Percentiles rank a stretch among this genome's conserved stretches.
Evolutionary conservation across 257 asterid species (phyloP).

Genomic region (Eucommia ulmoides): DNA sequence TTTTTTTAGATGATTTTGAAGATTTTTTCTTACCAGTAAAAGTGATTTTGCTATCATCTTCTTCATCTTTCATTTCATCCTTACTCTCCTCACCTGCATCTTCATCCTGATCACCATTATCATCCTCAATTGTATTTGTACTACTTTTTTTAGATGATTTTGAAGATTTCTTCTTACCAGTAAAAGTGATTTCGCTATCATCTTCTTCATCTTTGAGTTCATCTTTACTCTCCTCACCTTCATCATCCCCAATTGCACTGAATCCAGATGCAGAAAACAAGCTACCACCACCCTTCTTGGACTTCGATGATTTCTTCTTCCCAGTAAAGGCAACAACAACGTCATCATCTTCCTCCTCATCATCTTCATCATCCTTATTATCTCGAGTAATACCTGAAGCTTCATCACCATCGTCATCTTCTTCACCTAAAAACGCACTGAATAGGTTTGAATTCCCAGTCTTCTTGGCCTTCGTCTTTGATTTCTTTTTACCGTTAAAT

Average conservation of each 20-base stretch:
- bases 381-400: constrained; percentile 18
- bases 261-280: constrained; percentile 15
- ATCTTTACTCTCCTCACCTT: constrained; percentile 5
- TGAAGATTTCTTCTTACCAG: constrained; percentile 63
- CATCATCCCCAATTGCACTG: constrained; percentile 18
- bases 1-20: constrained; percentile 39
- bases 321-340: constrained; percentile 14
- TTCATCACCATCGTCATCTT: constrained; percentile 29
- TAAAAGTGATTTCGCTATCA: constrained; percentile 33
- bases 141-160: constrained; percentile 40
- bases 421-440: constrained; percentile 39
- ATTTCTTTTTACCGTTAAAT: constrained; percentile 53
- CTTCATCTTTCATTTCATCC: constrained; percentile 41
- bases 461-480: constrained; percentile 61
- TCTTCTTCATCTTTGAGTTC: constrained; percentile 34
- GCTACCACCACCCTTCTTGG: constrained; percentile 22
- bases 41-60: constrained; percentile 24
- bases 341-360: constrained; percentile 18
- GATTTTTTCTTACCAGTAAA: constrained; percentile 73
- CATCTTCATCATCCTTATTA: constrained; percentile 9
- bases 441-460: constrained; percentile 21
- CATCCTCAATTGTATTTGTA: constrained; percentile 18
- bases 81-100: constrained; percentile 26
- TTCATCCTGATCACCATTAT: constrained; percentile 37
- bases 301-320: constrained; percentile 29